These are phyloP conservation scores for Aspergillus hancockii DNA, from an alignment of 495 filamentous ascomycete genomes.

Conservation along the genomic window DNA sequence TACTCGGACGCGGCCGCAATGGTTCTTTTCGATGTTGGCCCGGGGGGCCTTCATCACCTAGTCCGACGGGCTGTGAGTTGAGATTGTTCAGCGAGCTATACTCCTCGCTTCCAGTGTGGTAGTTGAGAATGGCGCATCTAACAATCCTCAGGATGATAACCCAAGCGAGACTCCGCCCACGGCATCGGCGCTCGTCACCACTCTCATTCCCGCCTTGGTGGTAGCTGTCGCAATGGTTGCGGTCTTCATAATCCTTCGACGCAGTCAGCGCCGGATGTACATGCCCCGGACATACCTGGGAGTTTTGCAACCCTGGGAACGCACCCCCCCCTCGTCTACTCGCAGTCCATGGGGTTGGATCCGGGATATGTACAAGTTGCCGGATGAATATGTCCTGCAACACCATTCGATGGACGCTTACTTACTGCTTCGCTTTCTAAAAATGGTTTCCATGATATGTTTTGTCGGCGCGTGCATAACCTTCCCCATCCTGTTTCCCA, in stretches of 20 bases:
- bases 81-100: not conserved
- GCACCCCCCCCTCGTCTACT: slow-evolving; percentile 66
- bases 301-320: slow-evolving; percentile 65
- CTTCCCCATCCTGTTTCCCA: slow-evolving; percentile 81
- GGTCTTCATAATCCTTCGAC: slow-evolving; percentile 77
- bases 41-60: slow-evolving; percentile 27
- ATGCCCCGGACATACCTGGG: slow-evolving; percentile 87
- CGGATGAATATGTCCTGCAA: slow-evolving; percentile 81
- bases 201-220: slow-evolving; percentile 68
- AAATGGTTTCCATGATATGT: slow-evolving; percentile 68
- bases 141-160: slow-evolving; percentile 20
- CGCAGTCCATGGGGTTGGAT: slow-evolving; percentile 78
- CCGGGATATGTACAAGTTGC: slow-evolving; percentile 70
- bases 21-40: slow-evolving; percentile 27
- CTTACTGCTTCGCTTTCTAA: slow-evolving; percentile 82
- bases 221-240: slow-evolving; percentile 63
- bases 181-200: slow-evolving; percentile 63
- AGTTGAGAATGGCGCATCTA: slow-evolving; percentile 7
- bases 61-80: slow-evolving; percentile 28
- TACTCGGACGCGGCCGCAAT: slow-evolving; percentile 22
- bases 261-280: slow-evolving; percentile 74
- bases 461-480: slow-evolving; percentile 80
- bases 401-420: slow-evolving; percentile 90
- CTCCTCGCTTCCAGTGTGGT: not conserved
- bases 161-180: slow-evolving; percentile 39